Evolutionary conservation across 129 eudicot genomes (phyloP), one percentile per base, ranked within the genome.

Genomic region (Pulicaria dysenterica): DNA sequence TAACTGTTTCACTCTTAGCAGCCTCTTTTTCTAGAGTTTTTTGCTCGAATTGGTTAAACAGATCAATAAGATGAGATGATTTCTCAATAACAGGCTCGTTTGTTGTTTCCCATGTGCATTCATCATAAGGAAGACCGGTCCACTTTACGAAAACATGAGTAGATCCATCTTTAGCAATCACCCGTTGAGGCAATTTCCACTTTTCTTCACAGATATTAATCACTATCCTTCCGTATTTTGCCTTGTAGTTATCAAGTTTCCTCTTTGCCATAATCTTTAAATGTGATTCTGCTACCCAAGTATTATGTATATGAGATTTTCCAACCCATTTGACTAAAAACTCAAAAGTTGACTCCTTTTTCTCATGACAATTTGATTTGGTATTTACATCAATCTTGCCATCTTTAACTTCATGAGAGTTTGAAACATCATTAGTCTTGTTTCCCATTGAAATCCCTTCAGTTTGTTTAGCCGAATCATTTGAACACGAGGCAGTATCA

Each of bases 241-340:
- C 76, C 72, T 78, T 90, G 82, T 90, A 95, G 74, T 95, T 90
- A 64, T 95, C 99, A 3, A 86, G 81, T 69, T 95, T 95, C 69
- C 99, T 73, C 70, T 91, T 95, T 34, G 99, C 89, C 19, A 90
- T 73, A 61, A 54, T 79, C 80, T 88, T 95, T 39, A 95, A 80
- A 56, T 80, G 81, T 10, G 97, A 81, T 77, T 95, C 99, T 34
- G 94, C 53, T 45, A 95, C 59, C 99, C 99, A 95, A 66, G 72
- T 84, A 76, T 95, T 88, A 61, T 90, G 97, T 47, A 95, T 54
- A 76, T 95, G 89, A 75, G 99, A 95, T 86, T 78, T 95, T 17
- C 96, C 99, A 16, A 81, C 96, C 99, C 99, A 95, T 69, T 95
- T 95, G 50, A 95, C 94, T 55, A 90, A 82, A 72, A 79, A 90